A percentile compares a stretch with the other conserved stretches of the same genome.
Conservation (phyloP, 345 rosid genomes). For the Eucalyptus viminalis region DNA sequence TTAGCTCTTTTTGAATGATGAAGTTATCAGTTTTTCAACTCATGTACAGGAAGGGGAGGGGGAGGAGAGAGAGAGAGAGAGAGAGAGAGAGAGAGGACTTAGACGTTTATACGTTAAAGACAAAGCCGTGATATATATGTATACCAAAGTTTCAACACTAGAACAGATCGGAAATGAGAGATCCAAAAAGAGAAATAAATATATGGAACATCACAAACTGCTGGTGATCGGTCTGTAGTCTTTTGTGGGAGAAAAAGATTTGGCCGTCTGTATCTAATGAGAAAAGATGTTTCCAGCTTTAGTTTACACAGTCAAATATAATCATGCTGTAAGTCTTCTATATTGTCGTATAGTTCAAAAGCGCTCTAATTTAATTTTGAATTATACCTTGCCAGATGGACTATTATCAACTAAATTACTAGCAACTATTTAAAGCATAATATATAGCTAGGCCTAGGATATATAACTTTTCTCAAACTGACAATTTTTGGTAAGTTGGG, state of each 20-base stretch:
- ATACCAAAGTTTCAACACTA: neutral
- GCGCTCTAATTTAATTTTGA: neutral
- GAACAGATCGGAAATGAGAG: neutral
- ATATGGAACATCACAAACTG: neutral
- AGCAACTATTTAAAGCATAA: neutral
- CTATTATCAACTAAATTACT: neutral
- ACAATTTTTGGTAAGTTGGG: neutral
- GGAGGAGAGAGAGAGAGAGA: neutral
- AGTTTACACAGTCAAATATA: neutral
- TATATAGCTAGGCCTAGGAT: neutral
- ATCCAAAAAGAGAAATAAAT: neutral
- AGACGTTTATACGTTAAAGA: neutral
- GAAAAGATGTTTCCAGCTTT: neutral
- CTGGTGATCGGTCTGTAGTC: neutral
- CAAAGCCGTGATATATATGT: neutral
- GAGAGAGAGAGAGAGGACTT: neutral
- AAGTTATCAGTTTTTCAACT: neutral
- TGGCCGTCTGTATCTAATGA: neutral
- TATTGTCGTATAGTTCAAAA: accelerated
- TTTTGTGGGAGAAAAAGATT: neutral
- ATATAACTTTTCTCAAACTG: neutral
- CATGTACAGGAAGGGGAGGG: neutral
- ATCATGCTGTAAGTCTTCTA: neutral
- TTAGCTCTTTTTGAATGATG: neutral
- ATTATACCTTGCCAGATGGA: neutral